phyloP scores from a whole-genome alignment of 768 basidiomycete species.

The Lactarius quietus region DNA sequence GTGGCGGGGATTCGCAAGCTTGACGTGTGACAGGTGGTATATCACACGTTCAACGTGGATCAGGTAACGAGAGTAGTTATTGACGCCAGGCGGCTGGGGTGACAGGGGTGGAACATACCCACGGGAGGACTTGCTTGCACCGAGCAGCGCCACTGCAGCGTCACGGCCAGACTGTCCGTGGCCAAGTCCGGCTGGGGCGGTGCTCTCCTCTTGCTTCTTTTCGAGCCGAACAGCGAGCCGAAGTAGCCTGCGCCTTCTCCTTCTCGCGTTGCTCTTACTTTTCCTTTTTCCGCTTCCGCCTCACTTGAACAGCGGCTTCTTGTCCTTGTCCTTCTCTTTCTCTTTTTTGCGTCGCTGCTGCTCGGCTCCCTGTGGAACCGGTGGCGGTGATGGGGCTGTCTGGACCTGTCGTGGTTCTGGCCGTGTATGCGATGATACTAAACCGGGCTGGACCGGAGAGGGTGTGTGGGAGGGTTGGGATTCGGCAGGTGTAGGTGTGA shows the following conservation, averaged over 20 bases:
- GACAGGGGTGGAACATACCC: constrained; percentile 57
- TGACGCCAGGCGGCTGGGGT: constrained; percentile 43
- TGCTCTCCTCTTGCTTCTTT: constrained; percentile 81
- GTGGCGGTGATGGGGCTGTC: constrained; percentile 19
- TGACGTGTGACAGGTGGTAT: constrained; percentile 96
- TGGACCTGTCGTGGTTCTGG: constrained; percentile 24
- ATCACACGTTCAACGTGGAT: constrained; percentile 99
- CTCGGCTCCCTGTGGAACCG: constrained; percentile 61
- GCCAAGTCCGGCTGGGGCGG: constrained; percentile 37
- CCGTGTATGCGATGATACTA: not conserved
- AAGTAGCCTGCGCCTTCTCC: constrained; percentile 83
- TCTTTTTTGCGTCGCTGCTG: constrained; percentile 74
- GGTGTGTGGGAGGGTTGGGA: constrained; percentile 51
- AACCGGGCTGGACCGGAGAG: constrained; percentile 41
- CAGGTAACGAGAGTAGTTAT: constrained; percentile 75
- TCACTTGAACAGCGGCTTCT: constrained; percentile 50
- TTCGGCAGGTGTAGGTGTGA: constrained; percentile 39
- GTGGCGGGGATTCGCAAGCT: constrained; percentile 93
- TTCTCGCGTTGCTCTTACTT: constrained; percentile 53
- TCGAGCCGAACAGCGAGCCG: constrained; percentile 83
- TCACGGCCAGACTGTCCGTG: constrained; percentile 61
- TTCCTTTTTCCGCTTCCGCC: constrained; percentile 45
- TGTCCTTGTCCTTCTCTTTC: constrained; percentile 54
- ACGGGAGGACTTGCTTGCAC: constrained; percentile 78
- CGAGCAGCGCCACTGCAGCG: constrained; percentile 82